These are phyloP conservation scores for Podospora sp. DNA, from an alignment of 495 filamentous ascomycete genomes.

Conservation along the genomic window DNA sequence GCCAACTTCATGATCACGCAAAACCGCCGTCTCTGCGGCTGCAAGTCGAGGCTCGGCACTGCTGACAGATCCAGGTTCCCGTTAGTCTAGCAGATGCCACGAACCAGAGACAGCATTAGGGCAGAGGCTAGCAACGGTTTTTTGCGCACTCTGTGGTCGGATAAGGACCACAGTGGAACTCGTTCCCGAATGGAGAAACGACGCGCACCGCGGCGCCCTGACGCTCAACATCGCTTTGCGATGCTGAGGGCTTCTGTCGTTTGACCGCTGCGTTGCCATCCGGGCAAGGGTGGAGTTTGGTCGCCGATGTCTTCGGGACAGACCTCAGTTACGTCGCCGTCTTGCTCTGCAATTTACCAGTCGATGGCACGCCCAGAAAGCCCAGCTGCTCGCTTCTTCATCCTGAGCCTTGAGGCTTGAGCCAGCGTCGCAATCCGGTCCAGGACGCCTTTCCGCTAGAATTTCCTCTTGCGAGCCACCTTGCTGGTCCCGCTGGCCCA, in stretches of 20 bases:
- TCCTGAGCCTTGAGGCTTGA: too few relatives aligned
- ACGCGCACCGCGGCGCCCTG: background rate
- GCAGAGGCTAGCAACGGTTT: constrained; percentile 5
- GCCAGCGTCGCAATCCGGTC: background rate
- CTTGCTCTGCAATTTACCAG: background rate
- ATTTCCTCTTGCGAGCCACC: background rate
- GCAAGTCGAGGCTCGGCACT: constrained; percentile 7
- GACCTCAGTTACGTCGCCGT: background rate
- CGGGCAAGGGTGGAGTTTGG: background rate
- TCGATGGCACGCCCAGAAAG: background rate
- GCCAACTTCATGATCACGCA: background rate
- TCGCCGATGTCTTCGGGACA: background rate
- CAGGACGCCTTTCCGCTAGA: background rate
- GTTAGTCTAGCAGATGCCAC: background rate
- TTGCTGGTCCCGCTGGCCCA: background rate
- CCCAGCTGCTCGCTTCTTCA: background rate
- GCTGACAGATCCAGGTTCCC: background rate
- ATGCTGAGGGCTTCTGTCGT: background rate
- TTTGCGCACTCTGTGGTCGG: background rate
- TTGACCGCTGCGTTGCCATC: background rate
- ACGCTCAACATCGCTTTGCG: too few relatives aligned
- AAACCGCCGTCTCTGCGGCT: background rate
- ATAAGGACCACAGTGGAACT: constrained; percentile 1
- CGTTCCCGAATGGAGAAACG: background rate
- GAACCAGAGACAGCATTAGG: background rate